Percentiles rank a stretch among this genome's conserved stretches.
These are phyloP conservation scores for Fusarium sterilihyphosum DNA, from an alignment of 2,329 filamentous ascomycete species.

Conservation along the genomic window DNA sequence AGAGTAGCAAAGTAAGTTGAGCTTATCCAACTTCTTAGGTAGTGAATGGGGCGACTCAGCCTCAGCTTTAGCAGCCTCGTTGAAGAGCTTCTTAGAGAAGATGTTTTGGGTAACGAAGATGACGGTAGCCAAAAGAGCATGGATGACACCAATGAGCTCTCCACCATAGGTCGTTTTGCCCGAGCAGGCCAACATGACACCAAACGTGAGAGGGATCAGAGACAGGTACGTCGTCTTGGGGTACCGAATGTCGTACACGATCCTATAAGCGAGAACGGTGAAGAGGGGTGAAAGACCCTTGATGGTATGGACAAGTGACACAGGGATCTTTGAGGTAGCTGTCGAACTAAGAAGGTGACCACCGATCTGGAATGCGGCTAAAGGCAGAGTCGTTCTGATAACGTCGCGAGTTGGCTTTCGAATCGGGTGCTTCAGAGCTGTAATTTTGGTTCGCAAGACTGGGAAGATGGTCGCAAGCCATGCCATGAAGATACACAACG, in stretches of 20 bases:
- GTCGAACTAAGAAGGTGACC: slow-evolving; percentile 95
- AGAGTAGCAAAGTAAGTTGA: slow-evolving; percentile 97
- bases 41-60: slow-evolving; percentile 71
- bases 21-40: slow-evolving; percentile 89
- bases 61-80: slow-evolving; percentile 88
- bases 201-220: slow-evolving; percentile 87
- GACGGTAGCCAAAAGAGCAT: slow-evolving; percentile 88
- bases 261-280: slow-evolving; percentile 90
- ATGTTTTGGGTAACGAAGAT: slow-evolving; percentile 99
- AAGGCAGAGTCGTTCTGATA: slow-evolving; percentile 85
- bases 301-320: slow-evolving; percentile 97
- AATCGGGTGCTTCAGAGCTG: slow-evolving; percentile 85
- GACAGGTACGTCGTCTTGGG: slow-evolving; percentile 88
- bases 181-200: slow-evolving; percentile 97
- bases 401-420: slow-evolving; percentile 83
- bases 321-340: slow-evolving; percentile 92
- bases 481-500: slow-evolving; percentile 84
- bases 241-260: slow-evolving; percentile 90
- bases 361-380: slow-evolving; percentile 91
- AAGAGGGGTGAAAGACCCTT: slow-evolving; percentile 97
- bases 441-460: slow-evolving; percentile 73
- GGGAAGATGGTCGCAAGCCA: slow-evolving; percentile 80
- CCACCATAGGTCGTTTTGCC: slow-evolving; percentile 80
- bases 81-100: slow-evolving; percentile 97
- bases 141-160: slow-evolving; percentile 89